These are phyloP conservation scores for Neurospora sp. DNA, from an alignment of 495 filamentous ascomycete genomes.

Conservation along the genomic window DNA sequence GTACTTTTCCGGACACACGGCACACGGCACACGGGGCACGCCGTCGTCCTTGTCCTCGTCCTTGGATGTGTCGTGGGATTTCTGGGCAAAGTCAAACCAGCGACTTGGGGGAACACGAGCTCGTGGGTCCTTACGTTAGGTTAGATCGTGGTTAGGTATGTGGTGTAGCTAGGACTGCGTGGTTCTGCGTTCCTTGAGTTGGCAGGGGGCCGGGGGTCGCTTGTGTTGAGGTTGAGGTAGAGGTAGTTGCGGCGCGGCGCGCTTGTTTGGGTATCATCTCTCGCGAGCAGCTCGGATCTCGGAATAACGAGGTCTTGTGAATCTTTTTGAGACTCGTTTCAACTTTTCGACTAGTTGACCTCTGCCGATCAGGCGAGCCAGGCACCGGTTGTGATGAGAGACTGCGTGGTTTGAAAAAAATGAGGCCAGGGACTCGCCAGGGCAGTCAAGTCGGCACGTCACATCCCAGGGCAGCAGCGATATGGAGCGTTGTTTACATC, in stretches of 20 bases:
- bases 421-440: background rate
- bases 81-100: background rate
- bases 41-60: background rate
- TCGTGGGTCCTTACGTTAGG: background rate
- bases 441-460: background rate
- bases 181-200: background rate
- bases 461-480: background rate
- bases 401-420: no score
- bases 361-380: background rate
- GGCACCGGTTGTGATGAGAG: background rate
- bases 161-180: background rate
- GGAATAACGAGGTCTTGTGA: background rate
- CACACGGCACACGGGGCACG: background rate
- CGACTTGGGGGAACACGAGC: background rate
- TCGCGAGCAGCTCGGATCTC: background rate
- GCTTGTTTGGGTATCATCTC: background rate
- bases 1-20: background rate
- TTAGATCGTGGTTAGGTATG: background rate
- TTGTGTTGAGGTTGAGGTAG: background rate
- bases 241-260: background rate
- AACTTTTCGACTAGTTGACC: background rate
- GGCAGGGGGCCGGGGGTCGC: background rate
- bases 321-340: background rate
- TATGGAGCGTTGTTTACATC: background rate
- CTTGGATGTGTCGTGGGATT: background rate